phyloP scores from a whole-genome alignment of 305 asterid genomes.

The Fraxinus nigra region DNA sequence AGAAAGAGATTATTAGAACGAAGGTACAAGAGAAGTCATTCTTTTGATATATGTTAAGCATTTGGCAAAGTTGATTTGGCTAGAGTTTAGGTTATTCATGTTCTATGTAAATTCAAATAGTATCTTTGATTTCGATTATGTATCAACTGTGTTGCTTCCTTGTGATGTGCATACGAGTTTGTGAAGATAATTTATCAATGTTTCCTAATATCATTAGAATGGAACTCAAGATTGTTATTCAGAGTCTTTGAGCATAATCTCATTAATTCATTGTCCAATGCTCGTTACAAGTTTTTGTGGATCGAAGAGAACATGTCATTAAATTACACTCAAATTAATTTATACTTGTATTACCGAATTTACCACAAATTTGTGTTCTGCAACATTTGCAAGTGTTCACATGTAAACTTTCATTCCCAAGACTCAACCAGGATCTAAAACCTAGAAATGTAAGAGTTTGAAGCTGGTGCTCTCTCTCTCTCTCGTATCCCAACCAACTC shows the following conservation, averaged over 20 bases:
- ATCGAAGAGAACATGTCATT: too few relatives aligned
- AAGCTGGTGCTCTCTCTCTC: neutral
- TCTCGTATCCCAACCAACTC: too few relatives aligned
- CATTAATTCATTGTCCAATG: neutral
- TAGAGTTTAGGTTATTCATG: neutral
- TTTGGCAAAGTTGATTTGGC: neutral
- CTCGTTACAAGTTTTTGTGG: neutral
- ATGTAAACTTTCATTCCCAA: neutral
- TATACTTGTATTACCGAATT: neutral
- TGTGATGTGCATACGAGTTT: neutral
- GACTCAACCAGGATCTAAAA: neutral
- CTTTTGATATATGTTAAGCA: neutral
- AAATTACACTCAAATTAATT: neutral
- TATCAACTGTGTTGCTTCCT: neutral
- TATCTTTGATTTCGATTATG: neutral
- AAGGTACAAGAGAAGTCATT: neutral
- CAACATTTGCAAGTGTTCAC: neutral
- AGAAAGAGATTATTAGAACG: neutral
- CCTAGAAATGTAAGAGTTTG: neutral
- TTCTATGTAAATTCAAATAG: neutral
- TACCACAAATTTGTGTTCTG: neutral
- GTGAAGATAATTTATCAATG: neutral
- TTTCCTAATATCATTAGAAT: neutral
- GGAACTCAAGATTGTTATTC: neutral
- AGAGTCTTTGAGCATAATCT: neutral